Base-by-base conservation (phyloP, 768 basidiomycete genomes). In the Favolaschia claudopus region DNA sequence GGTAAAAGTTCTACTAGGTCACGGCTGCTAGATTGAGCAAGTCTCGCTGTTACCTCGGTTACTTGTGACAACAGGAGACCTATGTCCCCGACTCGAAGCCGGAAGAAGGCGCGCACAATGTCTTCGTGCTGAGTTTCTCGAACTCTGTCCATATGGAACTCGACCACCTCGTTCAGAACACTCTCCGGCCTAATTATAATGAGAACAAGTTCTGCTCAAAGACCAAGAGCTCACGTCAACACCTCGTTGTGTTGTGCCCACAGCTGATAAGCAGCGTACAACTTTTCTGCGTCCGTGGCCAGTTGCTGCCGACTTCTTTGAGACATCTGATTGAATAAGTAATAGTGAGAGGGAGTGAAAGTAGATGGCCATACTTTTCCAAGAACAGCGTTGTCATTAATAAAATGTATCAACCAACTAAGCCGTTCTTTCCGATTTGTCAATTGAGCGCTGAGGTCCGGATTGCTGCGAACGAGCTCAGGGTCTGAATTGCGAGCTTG, bases 351-450 rank as follows among this genome's bases (percentile, higher is more conserved):
- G 29, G 12, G 13, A 51, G 36, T 46, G 14, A 52, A 25, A 10
- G 22, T 33, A n/a, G 48, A 28, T 14, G 8, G 19, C 55, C 75
- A 63, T 29, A 91, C 94, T 81, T 92, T 93, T 34, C 77, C 78
- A 32, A 96, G 77, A 6, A 89, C 89, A 0, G 84, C 88, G 71
- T 96, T 96, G 49, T 92, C 89, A 40, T 94, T 92, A 67, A 97
- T 91, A 70, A 95, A 96, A 24, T 82, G 82, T 64, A 96, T 92
- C n/a, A 98, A 79, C 82, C 92, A 93, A 51, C 85, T 87, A 27
- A 96, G 76, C 33, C 92, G 79, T 52, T 89, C 87, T 67, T 89
- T 89, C 27, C 93, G 84, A 36, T 85, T 86, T 5, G 81, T 82
- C 62, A 98, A 73, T 69, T 96, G 95, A 2, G 87, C 81, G 15